These are phyloP conservation scores for Penicillium sclerotigenum DNA, from an alignment of 2,329 filamentous ascomycete genomes.

Conservation along the genomic window DNA sequence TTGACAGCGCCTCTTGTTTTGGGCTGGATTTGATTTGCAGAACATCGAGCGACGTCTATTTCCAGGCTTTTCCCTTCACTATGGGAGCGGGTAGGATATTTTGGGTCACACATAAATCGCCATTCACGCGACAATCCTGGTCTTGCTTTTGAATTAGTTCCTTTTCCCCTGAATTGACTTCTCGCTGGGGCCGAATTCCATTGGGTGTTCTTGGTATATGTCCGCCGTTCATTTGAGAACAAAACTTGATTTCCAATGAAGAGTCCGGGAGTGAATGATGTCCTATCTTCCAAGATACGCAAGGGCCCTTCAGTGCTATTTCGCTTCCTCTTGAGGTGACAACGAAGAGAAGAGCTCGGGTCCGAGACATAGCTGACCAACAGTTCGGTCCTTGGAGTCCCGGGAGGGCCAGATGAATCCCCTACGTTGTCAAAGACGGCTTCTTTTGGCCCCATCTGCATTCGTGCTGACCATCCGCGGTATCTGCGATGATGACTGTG, in stretches of 20 bases:
- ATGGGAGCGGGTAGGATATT: background rate
- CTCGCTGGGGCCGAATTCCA: constrained; percentile 8
- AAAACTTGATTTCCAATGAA: background rate
- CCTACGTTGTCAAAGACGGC: constrained; percentile 12
- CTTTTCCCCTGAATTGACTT: background rate
- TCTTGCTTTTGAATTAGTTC: background rate
- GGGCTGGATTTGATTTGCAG: background rate
- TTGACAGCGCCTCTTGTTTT: constrained; percentile 1
- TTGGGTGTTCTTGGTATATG: background rate
- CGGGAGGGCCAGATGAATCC: constrained; percentile 33
- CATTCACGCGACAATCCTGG: constrained; percentile 1
- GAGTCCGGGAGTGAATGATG: background rate
- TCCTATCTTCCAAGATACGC: background rate
- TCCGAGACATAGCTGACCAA: constrained; percentile 22
- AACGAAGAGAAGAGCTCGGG: background rate
- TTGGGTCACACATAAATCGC: background rate
- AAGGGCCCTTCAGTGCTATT: background rate
- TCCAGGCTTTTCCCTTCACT: background rate
- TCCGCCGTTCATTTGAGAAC: background rate
- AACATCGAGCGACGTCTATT: background rate
- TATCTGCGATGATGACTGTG: constrained; percentile 26
- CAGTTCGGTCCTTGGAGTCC: constrained; percentile 33
- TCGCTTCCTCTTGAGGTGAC: background rate
- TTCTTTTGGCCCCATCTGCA: constrained; percentile 32
- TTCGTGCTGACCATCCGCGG: constrained; percentile 37